Evolutionary conservation across 805 yeast species (phyloP).

Genomic region (Saccharomycopsis fodiens): DNA sequence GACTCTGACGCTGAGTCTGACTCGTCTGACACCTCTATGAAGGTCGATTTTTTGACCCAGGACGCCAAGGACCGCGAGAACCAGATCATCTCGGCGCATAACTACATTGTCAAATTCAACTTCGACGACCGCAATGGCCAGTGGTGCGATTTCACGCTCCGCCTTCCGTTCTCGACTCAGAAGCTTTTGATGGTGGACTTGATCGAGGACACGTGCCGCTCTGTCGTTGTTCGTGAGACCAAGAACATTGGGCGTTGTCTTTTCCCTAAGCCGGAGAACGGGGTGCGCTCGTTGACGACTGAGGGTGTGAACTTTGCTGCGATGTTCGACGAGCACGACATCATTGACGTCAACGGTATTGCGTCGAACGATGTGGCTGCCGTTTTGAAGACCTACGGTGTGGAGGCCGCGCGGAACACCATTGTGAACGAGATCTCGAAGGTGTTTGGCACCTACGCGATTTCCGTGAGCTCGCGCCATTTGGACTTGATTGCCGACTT

Average conservation of each 20-base stretch:
- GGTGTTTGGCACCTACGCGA: slow-evolving; percentile 95
- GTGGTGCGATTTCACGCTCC: slow-evolving; percentile 89
- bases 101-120: slow-evolving; percentile 69
- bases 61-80: slow-evolving; percentile 78
- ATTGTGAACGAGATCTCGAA: slow-evolving; percentile 92
- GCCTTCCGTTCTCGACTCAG: slow-evolving; percentile 77
- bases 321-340: slow-evolving; percentile 97
- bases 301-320: slow-evolving; percentile 98
- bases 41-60: slow-evolving; percentile 28
- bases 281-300: slow-evolving; percentile 74
- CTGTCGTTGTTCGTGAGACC: slow-evolving; percentile 87
- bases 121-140: slow-evolving; percentile 84
- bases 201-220: slow-evolving; percentile 84
- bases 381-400: slow-evolving; percentile 88
- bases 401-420: slow-evolving; percentile 97
- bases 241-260: slow-evolving; percentile 89
- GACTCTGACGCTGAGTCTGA: slow-evolving; percentile 32
- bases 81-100: slow-evolving; percentile 67
- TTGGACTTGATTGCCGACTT: slow-evolving; percentile 94
- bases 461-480: slow-evolving; percentile 86
- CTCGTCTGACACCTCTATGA: slow-evolving; percentile 31
- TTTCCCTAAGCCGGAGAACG: slow-evolving; percentile 61
- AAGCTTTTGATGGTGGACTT: slow-evolving; percentile 96
- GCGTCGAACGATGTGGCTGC: slow-evolving; percentile 90
- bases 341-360: slow-evolving; percentile 83